A percentile compares a stretch with the other conserved stretches of the same genome.
phyloP scores from a whole-genome alignment of 352 stramenopile species.

The Globisporangium polare region DNA sequence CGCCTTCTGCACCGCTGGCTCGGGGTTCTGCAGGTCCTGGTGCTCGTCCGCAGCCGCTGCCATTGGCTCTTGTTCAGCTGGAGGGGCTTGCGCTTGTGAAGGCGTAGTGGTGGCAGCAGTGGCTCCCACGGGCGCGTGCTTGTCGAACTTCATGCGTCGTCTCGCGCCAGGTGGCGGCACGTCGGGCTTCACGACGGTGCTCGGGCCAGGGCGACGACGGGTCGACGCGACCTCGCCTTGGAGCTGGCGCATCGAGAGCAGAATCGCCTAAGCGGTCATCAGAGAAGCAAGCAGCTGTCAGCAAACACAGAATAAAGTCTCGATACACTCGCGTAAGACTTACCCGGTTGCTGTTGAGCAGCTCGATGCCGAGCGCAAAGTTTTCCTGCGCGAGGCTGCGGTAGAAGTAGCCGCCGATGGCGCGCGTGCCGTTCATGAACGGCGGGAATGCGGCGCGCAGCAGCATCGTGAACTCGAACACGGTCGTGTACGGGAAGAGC shows the following conservation, averaged over 20 bases:
- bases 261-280: slow-evolving; percentile 40
- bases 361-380: slow-evolving; percentile 63
- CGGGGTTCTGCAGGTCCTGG: slow-evolving; percentile 35
- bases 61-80: slow-evolving; percentile 17
- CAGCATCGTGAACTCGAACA: slow-evolving; percentile 91
- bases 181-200: slow-evolving; percentile 49
- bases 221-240: slow-evolving; percentile 64
- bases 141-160: slow-evolving; percentile 68
- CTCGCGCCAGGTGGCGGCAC: slow-evolving; percentile 42
- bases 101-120: slow-evolving; percentile 6
- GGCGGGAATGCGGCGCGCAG: slow-evolving; percentile 93
- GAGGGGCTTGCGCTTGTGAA: slow-evolving; percentile 1
- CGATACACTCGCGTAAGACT: too few relatives aligned
- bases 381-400: slow-evolving; percentile 66
- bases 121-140: slow-evolving; percentile 24
- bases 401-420: slow-evolving; percentile 91
- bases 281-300: background rate
- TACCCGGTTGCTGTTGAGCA: slow-evolving; percentile 82
- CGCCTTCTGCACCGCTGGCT: slow-evolving; percentile 46
- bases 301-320: too few relatives aligned
- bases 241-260: slow-evolving; percentile 74
- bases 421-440: slow-evolving; percentile 96
- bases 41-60: slow-evolving; percentile 39
- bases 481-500: slow-evolving; percentile 81
- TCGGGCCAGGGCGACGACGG: slow-evolving; percentile 38